Evolutionary conservation across 139 green algal species (phyloP).

Genomic region (Haematococcus lacustris): DNA sequence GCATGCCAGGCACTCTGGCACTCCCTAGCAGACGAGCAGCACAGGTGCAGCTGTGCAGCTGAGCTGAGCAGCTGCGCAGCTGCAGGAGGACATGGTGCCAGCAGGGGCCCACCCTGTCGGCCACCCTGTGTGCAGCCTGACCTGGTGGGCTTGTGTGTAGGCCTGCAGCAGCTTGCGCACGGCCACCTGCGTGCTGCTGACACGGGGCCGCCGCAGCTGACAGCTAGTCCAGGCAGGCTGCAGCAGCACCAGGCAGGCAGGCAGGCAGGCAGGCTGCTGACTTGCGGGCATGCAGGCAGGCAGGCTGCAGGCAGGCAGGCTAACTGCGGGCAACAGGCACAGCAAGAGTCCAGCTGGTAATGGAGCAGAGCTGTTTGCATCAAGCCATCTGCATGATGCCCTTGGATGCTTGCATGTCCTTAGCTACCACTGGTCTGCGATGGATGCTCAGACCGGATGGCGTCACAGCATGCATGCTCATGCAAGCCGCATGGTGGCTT

Average conservation of each 20-base stretch:
- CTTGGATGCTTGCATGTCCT: background rate
- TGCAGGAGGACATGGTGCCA: background rate
- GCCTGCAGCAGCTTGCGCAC: conserved; percentile 31
- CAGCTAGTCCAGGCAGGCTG: conserved; percentile 35
- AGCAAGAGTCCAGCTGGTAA: background rate
- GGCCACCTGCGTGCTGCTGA: conserved; percentile 14
- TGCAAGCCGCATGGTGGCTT: conserved; percentile 4
- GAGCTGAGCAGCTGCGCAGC: background rate
- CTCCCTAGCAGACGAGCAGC: background rate
- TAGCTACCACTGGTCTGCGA: background rate
- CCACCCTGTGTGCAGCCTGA: background rate
- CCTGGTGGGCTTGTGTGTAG: conserved; percentile 36
- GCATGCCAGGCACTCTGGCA: background rate
- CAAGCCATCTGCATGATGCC: background rate
- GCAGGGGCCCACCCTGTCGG: background rate
- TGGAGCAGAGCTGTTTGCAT: background rate
- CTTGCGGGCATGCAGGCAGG: background rate
- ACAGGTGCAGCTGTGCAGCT: background rate
- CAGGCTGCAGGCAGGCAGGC: background rate
- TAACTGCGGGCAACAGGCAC: background rate
- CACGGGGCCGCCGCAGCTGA: conserved; percentile 21
- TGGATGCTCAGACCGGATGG: background rate
- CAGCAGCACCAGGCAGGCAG: background rate
- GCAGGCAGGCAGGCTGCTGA: background rate
- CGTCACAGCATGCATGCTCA: background rate